Evolutionary conservation across 345 rosid species (phyloP).

Genomic region (Eucalyptus dawsonii): DNA sequence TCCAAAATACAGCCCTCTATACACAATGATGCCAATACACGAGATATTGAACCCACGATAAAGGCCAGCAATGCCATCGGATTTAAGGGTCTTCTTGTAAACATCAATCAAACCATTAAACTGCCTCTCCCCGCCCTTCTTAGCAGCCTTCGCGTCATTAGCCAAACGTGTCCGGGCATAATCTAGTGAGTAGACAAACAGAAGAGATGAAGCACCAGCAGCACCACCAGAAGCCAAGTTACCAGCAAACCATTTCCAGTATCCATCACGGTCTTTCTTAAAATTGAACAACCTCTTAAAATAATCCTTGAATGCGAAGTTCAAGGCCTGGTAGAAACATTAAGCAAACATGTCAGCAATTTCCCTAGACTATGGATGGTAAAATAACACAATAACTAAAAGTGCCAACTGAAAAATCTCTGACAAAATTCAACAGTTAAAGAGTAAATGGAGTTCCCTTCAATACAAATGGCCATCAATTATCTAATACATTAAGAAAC

Average conservation of each 20-base stretch:
- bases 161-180: conserved; percentile 41
- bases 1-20: conserved; percentile 50
- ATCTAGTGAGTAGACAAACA: conserved; percentile 44
- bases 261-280: conserved; percentile 43
- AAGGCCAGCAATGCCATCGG: conserved; percentile 44
- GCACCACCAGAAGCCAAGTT: conserved; percentile 51
- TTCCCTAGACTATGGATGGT: neutral
- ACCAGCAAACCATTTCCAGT: conserved; percentile 55
- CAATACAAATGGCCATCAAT: neutral
- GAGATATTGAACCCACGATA: conserved; percentile 51
- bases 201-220: conserved; percentile 46
- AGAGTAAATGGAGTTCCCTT: neutral
- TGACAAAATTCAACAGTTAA: neutral
- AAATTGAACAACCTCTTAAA: conserved; percentile 43
- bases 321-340: conserved; percentile 22
- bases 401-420: neutral
- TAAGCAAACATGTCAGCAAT: neutral
- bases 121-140: conserved; percentile 41
- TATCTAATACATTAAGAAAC: neutral
- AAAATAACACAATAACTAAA: neutral
- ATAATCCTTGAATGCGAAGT: conserved; percentile 47
- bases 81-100: conserved; percentile 29
- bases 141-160: conserved; percentile 39
- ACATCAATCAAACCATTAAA: conserved; percentile 43
- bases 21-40: conserved; percentile 37